Evolutionary conservation across 805 yeast species (phyloP).

Genomic region (Myxozyma udenii): DNA sequence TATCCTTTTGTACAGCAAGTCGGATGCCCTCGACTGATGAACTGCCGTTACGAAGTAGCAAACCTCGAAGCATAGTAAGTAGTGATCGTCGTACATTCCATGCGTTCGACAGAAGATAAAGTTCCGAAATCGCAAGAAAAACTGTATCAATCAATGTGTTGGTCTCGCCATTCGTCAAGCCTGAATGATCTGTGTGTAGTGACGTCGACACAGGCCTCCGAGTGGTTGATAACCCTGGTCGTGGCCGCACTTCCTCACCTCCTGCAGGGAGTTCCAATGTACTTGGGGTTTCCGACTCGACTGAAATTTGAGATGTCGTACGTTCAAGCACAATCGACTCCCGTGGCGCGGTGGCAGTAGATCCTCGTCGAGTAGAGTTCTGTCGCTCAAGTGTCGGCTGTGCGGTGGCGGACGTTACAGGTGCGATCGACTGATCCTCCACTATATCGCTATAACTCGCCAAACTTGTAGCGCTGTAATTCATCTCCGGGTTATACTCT

Average conservation of each 20-base stretch:
- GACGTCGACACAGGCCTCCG: background rate
- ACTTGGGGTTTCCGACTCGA: background rate
- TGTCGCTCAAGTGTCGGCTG: background rate
- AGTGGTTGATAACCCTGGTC: no score
- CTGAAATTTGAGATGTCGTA: background rate
- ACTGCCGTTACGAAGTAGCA: slow-evolving; percentile 28
- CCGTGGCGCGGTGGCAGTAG: background rate
- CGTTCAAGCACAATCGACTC: background rate
- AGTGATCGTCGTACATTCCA: slow-evolving; percentile 31
- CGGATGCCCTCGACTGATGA: slow-evolving; percentile 31
- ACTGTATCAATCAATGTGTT: slow-evolving; percentile 27
- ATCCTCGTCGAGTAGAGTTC: no score
- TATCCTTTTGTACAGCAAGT: slow-evolving; percentile 27
- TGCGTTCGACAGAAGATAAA: slow-evolving; percentile 30
- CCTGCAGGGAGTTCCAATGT: no score
- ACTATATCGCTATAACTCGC: slow-evolving; percentile 8
- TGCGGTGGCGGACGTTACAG: background rate
- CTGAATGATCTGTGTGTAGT: slow-evolving; percentile 6
- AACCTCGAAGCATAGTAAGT: slow-evolving; percentile 30
- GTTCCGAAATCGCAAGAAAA: slow-evolving; percentile 29
- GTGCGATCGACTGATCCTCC: background rate
- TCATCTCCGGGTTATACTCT: slow-evolving; percentile 18
- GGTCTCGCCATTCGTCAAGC: slow-evolving; percentile 22
- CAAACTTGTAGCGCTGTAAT: slow-evolving; percentile 12
- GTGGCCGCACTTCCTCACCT: no score